Percentiles rank a stretch among this genome's conserved stretches.
Evolutionary conservation across 768 basidiomycete genomes (phyloP).

Genomic region (Termitomyces sp.): DNA sequence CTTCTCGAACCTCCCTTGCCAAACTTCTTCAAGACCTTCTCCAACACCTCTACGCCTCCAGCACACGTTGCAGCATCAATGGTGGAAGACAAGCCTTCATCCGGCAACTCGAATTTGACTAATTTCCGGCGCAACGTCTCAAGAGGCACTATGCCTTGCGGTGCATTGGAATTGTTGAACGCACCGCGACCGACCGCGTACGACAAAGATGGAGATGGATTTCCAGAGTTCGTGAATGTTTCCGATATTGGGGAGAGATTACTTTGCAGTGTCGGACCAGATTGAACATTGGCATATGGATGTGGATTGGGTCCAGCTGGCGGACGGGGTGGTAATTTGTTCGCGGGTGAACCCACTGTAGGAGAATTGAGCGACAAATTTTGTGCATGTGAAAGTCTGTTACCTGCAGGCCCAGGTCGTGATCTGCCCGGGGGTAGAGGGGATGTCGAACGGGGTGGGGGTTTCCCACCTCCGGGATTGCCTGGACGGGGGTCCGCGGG

Average conservation of each 20-base stretch:
- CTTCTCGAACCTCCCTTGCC: conserved; percentile 56
- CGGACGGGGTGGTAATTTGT: conserved; percentile 45
- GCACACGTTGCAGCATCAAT: conserved; percentile 81
- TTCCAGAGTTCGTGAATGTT: conserved; percentile 44
- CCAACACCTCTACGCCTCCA: conserved; percentile 83
- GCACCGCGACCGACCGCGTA: conserved; percentile 64
- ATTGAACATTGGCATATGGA: conserved; percentile 59
- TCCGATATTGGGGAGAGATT: conserved; percentile 77
- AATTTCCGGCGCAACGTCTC: conserved; percentile 82
- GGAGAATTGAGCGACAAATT: conserved; percentile 51
- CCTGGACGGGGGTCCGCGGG: conserved; percentile 62
- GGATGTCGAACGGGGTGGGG: conserved; percentile 41
- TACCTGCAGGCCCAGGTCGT: conserved; percentile 21
- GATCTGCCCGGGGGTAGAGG: conserved; percentile 37
- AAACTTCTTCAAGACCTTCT: conserved; percentile 88
- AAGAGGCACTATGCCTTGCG: conserved; percentile 49
- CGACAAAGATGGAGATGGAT: conserved; percentile 46
- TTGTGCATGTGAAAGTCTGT: conserved; percentile 42
- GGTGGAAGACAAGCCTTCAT: conserved; percentile 73
- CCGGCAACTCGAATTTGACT: conserved; percentile 86
- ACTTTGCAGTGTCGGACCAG: conserved; percentile 36
- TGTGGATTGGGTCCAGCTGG: conserved; percentile 44
- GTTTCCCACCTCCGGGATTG: conserved; percentile 43
- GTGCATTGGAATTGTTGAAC: conserved; percentile 43
- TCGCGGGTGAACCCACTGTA: conserved; percentile 29